Base-by-base conservation (phyloP, 108 stramenopile genomes). In the Skeletonema grethae region DNA sequence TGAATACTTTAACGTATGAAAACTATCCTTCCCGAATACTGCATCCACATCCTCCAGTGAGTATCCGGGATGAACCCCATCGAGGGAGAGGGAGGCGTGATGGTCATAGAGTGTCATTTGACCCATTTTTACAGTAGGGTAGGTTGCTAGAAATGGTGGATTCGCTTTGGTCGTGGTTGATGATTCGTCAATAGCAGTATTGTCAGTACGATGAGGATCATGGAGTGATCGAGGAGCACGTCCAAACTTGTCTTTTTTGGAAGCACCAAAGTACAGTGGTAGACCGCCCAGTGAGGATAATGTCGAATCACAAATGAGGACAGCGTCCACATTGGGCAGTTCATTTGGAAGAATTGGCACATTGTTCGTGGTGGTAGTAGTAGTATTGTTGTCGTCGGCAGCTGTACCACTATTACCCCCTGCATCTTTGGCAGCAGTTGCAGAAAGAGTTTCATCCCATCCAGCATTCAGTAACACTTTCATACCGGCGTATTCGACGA, bases 71-170 rank as follows among this genome's bases (percentile, higher is more conserved):
- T 72, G 6, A 0, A 63, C 73, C 7, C 95, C 91, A 70, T 94
- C 95, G 58, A 93, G 76, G 13, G 82, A 88, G 11, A 90, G 36
- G 12, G 84, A 79, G 6, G 91, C 90, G 70, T 96, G 96, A 46
- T 92, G 87, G 76, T 98, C 97, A 71, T 97, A 98, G 34, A 98
- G 74, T 18, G 91, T 89, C 97, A 98, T 96, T 85, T 96, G 96
- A 30, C 97, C 97, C 96, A 97, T 97, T 84, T 98, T 98, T 43
- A 92, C 85, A 8, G 92, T 95, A 20, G 97, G 97, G 70, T 91
- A 91, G 7, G 97, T 98, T 7, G 95, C 94, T 61, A 87, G 93
- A n/a, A 97, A 84, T 12, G 93, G 93, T 7, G 91, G 91, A 45
- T 73, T 71, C 20, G 61, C 57, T 25, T 34, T 28, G 5, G 35